phyloP scores from a whole-genome alignment of 2,329 filamentous ascomycete genomes.

The Diaporthe sp. region DNA sequence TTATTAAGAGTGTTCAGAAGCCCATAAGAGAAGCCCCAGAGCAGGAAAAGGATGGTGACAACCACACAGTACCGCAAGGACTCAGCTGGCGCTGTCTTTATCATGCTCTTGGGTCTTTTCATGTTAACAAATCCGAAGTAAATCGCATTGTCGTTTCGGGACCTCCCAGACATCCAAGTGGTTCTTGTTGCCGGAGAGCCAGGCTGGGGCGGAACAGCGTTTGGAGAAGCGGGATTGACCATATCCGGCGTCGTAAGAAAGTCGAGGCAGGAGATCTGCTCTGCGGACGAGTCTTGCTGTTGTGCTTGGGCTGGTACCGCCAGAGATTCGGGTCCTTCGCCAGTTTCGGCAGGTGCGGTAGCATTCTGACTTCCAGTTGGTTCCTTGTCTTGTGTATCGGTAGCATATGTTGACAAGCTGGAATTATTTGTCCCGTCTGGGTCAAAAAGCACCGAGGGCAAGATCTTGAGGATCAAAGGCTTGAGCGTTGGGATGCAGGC shows the following conservation, averaged over 20 bases:
- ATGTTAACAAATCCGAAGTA: constrained; percentile 87
- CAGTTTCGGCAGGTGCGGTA: constrained; percentile 1
- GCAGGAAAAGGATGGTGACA: constrained; percentile 85
- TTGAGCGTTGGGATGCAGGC: constrained; percentile 95
- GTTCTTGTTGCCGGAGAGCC: constrained; percentile 14
- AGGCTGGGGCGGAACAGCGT: background rate
- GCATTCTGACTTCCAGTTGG: constrained; percentile 13
- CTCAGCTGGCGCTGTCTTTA: constrained; percentile 72
- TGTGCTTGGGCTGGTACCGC: background rate
- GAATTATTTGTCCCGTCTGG: constrained; percentile 57
- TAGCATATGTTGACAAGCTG: constrained; percentile 48
- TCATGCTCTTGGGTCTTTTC: constrained; percentile 77
- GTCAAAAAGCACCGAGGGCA: constrained; percentile 70
- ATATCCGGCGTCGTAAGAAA: constrained; percentile 61
- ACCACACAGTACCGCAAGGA: constrained; percentile 79
- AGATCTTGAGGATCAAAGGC: constrained; percentile 78
- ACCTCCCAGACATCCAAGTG: constrained; percentile 45
- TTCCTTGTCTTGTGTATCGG: constrained; percentile 41
- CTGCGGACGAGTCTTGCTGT: constrained; percentile 16
- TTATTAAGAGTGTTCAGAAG: constrained; percentile 85
- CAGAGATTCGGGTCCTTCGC: background rate
- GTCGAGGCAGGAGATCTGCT: constrained; percentile 56
- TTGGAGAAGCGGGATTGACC: constrained; percentile 30
- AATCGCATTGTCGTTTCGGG: constrained; percentile 59
- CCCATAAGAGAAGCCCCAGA: constrained; percentile 94